These are phyloP conservation scores for Diaporthe sp. DNA, from an alignment of 2,329 filamentous ascomycete genomes.

Conservation along the genomic window DNA sequence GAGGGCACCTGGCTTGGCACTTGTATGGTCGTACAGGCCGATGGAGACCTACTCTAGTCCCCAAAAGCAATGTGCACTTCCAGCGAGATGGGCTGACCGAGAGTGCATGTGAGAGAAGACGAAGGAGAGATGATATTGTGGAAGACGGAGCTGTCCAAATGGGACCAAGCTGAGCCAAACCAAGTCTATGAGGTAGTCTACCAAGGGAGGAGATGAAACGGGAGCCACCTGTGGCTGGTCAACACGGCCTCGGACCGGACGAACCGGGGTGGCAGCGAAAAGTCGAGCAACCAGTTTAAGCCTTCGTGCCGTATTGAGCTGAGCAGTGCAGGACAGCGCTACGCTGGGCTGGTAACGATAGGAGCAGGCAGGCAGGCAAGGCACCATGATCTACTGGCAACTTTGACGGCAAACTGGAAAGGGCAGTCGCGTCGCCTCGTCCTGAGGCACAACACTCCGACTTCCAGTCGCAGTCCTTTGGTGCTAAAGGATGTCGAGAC, in stretches of 20 bases:
- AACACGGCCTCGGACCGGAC: conserved; percentile 21
- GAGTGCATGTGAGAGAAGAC: not conserved
- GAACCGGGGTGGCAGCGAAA: not conserved
- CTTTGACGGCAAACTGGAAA: not conserved
- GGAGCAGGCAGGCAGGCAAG: not conserved
- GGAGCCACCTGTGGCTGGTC: conserved; percentile 23
- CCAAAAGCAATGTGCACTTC: not conserved
- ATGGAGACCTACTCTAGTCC: not conserved
- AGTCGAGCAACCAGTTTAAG: conserved; percentile 33
- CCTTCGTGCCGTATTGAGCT: not conserved
- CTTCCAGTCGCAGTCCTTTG: conserved; percentile 16
- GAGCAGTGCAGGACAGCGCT: not conserved
- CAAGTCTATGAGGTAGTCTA: conserved; percentile 29
- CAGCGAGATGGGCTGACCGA: not conserved
- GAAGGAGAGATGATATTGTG: not conserved
- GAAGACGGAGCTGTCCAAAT: not conserved
- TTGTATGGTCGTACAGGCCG: conserved; percentile 2
- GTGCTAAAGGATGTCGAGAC: conserved; percentile 63
- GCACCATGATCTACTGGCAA: not conserved
- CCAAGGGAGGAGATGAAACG: conserved; percentile 25
- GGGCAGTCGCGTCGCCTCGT: not conserved
- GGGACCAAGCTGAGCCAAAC: not conserved
- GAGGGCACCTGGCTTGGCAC: not conserved
- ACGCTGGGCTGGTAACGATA: not conserved
- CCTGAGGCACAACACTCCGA: not conserved